Evolutionary conservation across 371 early-diverging fungal species (phyloP).

Genomic region (Chytridiales sp.): DNA sequence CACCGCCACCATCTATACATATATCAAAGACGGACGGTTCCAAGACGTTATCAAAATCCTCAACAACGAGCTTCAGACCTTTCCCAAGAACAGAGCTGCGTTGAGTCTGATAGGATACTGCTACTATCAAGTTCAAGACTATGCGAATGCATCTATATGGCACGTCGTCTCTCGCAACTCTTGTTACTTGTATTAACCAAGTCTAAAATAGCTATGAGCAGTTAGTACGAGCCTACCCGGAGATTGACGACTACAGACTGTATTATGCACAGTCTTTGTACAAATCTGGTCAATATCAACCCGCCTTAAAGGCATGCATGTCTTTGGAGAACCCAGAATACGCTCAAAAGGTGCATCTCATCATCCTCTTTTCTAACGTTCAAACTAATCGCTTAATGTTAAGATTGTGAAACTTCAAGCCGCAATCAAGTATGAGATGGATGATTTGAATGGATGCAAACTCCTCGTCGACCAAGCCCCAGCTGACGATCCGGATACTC

Average conservation of each 20-base stretch:
- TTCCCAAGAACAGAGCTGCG: slow-evolving; percentile 42
- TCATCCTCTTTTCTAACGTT: neutral
- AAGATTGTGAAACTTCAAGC: slow-evolving; percentile 54
- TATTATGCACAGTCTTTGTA: slow-evolving; percentile 54
- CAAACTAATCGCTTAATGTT: neutral
- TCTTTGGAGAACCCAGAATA: slow-evolving; percentile 42
- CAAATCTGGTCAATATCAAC: slow-evolving; percentile 50
- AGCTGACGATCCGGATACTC: slow-evolving; percentile 47
- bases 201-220: slow-evolving; percentile 51
- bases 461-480: slow-evolving; percentile 44
- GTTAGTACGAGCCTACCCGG: slow-evolving; percentile 44
- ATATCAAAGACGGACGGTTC: slow-evolving; percentile 46
- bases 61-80: slow-evolving; percentile 36
- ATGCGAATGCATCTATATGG: slow-evolving; percentile 42
- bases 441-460: slow-evolving; percentile 51
- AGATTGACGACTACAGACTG: slow-evolving; percentile 47
- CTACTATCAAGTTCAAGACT: slow-evolving; percentile 53
- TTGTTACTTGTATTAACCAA: neutral
- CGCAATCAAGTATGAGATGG: slow-evolving; percentile 51
- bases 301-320: slow-evolving; percentile 48
- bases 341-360: slow-evolving; percentile 32
- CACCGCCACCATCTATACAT: slow-evolving; percentile 52
- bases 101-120: slow-evolving; percentile 51
- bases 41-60: slow-evolving; percentile 51
- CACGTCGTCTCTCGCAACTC: slow-evolving; percentile 7